A percentile compares a stretch with the other conserved stretches of the same genome.
Evolutionary conservation across 148 eudicot species (phyloP).

Genomic region (Vaccinium myrtillus): DNA sequence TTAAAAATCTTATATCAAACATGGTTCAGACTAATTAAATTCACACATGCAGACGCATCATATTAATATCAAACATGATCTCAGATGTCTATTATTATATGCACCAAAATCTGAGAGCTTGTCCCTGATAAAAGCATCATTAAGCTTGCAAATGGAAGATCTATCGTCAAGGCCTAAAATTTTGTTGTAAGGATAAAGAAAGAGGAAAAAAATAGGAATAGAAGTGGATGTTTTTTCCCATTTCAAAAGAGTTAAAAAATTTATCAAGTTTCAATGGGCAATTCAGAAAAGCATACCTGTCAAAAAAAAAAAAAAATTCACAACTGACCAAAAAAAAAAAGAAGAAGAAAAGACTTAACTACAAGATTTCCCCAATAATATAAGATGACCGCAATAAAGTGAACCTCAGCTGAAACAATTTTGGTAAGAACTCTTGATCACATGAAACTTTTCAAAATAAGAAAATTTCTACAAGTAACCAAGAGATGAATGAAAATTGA

Average conservation of each 20-base stretch:
- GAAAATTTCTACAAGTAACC: neutral
- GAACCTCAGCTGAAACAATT: neutral
- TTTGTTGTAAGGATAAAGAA: neutral
- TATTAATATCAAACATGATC: neutral
- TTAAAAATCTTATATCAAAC: neutral
- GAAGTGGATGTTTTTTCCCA: neutral
- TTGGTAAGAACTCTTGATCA: neutral
- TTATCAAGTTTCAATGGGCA: neutral
- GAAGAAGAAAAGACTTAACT: neutral
- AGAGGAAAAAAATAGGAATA: neutral
- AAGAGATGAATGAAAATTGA: neutral
- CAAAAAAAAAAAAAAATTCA: neutral
- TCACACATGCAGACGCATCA: neutral
- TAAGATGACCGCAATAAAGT: neutral
- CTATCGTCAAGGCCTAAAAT: neutral
- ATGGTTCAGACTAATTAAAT: neutral
- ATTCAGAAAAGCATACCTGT: neutral
- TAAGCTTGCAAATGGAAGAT: neutral
- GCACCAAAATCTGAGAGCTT: slow-evolving; percentile 1
- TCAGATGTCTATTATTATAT: neutral
- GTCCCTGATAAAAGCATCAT: neutral
- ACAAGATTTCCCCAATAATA: too few species aligned
- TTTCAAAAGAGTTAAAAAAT: neutral
- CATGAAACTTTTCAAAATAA: neutral
- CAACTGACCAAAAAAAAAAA: neutral